Evolutionary conservation across 2,329 filamentous ascomycete species (phyloP), one percentile per base, ranked within the genome.

Genomic region (Aureobasidium musti): DNA sequence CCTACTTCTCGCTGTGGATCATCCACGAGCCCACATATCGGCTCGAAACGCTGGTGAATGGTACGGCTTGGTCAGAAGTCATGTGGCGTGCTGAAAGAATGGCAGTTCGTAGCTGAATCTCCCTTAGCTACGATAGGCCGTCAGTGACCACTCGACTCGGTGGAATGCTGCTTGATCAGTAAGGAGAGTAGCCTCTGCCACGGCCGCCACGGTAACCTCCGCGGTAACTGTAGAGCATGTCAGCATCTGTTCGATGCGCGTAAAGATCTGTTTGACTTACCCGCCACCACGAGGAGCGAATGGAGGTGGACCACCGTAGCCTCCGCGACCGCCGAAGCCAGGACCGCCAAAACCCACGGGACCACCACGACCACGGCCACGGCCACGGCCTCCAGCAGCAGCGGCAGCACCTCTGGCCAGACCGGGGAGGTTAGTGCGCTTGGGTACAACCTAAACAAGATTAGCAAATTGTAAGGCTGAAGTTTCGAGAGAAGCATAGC

Each of bases 381-480:
- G 78, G 63, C 81, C 80, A 52, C 86, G 80, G 10, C 85, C 82
- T 65, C 82, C 81, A 47, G 79, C 79, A 33, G 85, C 83, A 41
- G 88, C 87, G 61, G 91, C 84, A 33, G 82, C 81, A 66, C 92
- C 92, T 70, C 94, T 88, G 72, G 86, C 90, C 92, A 99, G 94
- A 68, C 95, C 95, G 1, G 95, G 95, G 63, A 99, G 83, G 77
- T 99, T 99, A 72, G 95, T 99, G 69, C 95, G 90, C 83, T 99
- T 99, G 39, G 95, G 94, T 26, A 89, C 87, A 67, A 91, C 89
- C 89, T 91, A 68, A 43, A 50, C 1, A 8, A 0, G 8, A 49
- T 49, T 8, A 10, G 81, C 82, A 54, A 33, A 41, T 6, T 2
- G 21, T 5, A 4, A 0, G 21, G 21, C 21, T 6, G n/a, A 28